A percentile compares a stretch with the other conserved stretches of the same genome.
These are phyloP conservation scores for Bauhinia variegata DNA, from an alignment of 306 rosid species.

Conservation along the genomic window DNA sequence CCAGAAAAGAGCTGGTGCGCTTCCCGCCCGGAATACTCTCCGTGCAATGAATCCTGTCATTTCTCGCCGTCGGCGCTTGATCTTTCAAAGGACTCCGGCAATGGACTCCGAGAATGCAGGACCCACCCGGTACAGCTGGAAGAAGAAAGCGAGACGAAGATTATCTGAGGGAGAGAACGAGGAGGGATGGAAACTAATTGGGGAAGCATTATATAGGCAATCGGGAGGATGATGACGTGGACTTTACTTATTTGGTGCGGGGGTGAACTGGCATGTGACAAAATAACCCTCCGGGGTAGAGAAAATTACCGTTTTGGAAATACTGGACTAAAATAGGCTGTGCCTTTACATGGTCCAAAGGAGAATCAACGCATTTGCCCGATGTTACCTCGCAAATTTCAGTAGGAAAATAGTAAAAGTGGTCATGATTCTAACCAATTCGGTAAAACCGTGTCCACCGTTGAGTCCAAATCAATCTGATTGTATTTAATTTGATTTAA, in stretches of 20 bases:
- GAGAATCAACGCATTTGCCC: too few relatives aligned
- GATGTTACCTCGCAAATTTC: too few relatives aligned
- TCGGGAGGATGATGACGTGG: slow-evolving; percentile 34
- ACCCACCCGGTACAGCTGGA: background rate
- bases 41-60: slow-evolving; percentile 59
- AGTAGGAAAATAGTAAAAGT: too few relatives aligned
- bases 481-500: too few relatives aligned
- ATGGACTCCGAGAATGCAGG: slow-evolving; percentile 28
- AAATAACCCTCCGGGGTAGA: too few relatives aligned
- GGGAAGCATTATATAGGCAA: slow-evolving; percentile 39
- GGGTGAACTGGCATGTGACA: background rate
- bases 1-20: background rate
- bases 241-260: background rate
- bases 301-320: too few relatives aligned
- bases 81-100: background rate
- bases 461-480: too few relatives aligned
- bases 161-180: background rate
- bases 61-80: background rate
- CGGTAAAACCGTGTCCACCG: too few relatives aligned
- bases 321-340: too few relatives aligned
- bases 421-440: too few relatives aligned
- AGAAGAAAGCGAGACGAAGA: background rate
- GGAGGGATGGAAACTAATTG: background rate
- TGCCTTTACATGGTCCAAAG: too few relatives aligned
- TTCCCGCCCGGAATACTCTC: slow-evolving; percentile 31